Evolutionary conservation across 352 stramenopile genomes (phyloP).

Genomic region (Pythium biforme): DNA sequence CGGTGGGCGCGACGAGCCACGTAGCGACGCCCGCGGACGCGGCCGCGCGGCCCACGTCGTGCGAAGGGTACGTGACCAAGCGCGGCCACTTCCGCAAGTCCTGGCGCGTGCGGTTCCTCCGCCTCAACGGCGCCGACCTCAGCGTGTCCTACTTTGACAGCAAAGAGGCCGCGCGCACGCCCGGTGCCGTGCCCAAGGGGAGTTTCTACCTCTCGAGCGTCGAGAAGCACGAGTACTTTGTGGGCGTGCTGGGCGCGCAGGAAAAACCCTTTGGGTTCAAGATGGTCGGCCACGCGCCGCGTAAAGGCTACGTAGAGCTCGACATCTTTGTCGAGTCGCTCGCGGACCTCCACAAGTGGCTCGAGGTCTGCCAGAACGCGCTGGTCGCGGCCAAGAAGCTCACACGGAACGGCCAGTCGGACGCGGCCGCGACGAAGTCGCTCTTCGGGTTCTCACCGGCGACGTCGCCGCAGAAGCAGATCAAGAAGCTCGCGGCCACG

Average conservation of each 20-base stretch:
- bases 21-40: slow-evolving; percentile 9
- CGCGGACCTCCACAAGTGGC: slow-evolving; percentile 68
- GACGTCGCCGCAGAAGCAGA: slow-evolving; percentile 59
- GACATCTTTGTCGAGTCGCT: slow-evolving; percentile 75
- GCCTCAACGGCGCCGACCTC: slow-evolving; percentile 69
- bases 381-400: slow-evolving; percentile 54
- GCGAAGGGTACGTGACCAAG: slow-evolving; percentile 87
- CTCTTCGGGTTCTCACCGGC: slow-evolving; percentile 51
- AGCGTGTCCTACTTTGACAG: slow-evolving; percentile 78
- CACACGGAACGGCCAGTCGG: slow-evolving; percentile 27
- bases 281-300: slow-evolving; percentile 76
- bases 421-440: slow-evolving; percentile 42
- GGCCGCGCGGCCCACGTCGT: slow-evolving; percentile 54
- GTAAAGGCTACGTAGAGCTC: slow-evolving; percentile 77
- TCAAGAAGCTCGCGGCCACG: slow-evolving; percentile 55
- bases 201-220: slow-evolving; percentile 77
- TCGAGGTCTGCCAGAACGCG: slow-evolving; percentile 76
- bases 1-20: slow-evolving; percentile 26
- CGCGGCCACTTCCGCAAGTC: slow-evolving; percentile 83
- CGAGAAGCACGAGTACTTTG: slow-evolving; percentile 77
- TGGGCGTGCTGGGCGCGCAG: slow-evolving; percentile 58
- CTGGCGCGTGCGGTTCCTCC: slow-evolving; percentile 77
- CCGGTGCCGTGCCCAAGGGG: slow-evolving; percentile 42
- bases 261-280: slow-evolving; percentile 85
- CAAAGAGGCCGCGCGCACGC: slow-evolving; percentile 44